Conservation (phyloP, 164 flowering plant species). For the Vitis amurensis region DNA sequence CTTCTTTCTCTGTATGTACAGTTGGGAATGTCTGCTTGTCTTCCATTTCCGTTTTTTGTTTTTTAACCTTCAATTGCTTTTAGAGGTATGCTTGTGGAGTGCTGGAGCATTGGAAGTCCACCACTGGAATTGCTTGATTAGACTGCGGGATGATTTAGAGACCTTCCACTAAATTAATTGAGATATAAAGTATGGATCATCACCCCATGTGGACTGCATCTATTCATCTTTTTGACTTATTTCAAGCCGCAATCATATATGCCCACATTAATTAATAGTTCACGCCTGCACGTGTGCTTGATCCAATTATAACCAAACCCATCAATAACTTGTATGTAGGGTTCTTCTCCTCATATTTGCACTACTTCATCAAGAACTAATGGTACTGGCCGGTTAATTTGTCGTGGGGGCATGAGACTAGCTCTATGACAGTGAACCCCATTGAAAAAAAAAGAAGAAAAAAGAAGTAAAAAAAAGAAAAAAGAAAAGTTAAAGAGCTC, state of each 20-base stretch:
- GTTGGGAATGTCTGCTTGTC: constrained; percentile 20
- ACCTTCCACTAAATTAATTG: constrained; percentile 1
- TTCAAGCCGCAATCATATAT: neutral
- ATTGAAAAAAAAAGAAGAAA: too few species aligned
- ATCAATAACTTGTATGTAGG: neutral
- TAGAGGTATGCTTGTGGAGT: neutral
- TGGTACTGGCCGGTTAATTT: too few species aligned
- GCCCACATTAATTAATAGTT: neutral
- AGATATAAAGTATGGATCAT: neutral
- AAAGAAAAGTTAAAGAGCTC: neutral
- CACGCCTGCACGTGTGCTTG: neutral
- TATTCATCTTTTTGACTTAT: neutral
- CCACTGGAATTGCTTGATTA: neutral
- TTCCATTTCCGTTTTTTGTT: neutral
- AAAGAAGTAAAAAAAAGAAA: neutral
- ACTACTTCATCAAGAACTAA: neutral
- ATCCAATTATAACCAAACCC: neutral
- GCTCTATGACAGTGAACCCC: neutral
- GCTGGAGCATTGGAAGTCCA: neutral
- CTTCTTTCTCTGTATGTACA: constrained; percentile 11
- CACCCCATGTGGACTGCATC: constrained; percentile 1
- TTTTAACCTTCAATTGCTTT: neutral
- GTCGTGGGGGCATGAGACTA: too few species aligned
- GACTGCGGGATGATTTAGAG: neutral
- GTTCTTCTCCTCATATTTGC: neutral